These are phyloP conservation scores for Pyrenochaeta sp. DNA, from an alignment of 2,329 filamentous ascomycete species.

Conservation along the genomic window DNA sequence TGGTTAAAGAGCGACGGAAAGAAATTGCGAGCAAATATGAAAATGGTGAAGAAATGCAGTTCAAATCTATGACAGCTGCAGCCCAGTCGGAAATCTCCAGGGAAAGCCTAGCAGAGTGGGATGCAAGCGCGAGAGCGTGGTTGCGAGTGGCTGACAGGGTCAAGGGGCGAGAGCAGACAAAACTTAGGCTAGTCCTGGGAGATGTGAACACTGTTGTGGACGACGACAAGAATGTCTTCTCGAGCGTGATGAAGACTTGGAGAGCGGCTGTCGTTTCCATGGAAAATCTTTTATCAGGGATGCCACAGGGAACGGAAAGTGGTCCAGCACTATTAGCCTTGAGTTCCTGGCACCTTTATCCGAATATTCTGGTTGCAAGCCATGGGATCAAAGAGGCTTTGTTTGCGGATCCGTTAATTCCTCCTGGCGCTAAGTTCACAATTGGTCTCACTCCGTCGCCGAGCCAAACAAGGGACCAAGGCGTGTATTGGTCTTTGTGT, in stretches of 20 bases:
- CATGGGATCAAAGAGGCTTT: not conserved
- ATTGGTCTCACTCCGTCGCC: no score
- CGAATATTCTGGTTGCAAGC: slow-evolving; percentile 11
- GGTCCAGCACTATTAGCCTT: slow-evolving; percentile 15
- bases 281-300: slow-evolving; percentile 11
- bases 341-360: slow-evolving; percentile 25
- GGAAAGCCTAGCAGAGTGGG: slow-evolving; percentile 18
- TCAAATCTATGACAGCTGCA: slow-evolving; percentile 31
- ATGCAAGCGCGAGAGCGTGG: slow-evolving; percentile 22
- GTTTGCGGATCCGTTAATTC: not conserved
- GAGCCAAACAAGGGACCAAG: not conserved
- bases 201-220: slow-evolving; percentile 13
- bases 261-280: slow-evolving; percentile 7
- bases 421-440: not conserved
- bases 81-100: slow-evolving; percentile 6
- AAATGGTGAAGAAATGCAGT: slow-evolving; percentile 3
- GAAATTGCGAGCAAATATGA: slow-evolving; percentile 3
- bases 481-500: slow-evolving; percentile 8
- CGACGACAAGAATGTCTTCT: not conserved
- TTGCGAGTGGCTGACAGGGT: slow-evolving; percentile 15
- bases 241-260: slow-evolving; percentile 14
- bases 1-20: slow-evolving; percentile 27
- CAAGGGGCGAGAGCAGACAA: slow-evolving; percentile 7
- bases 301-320: slow-evolving; percentile 9
- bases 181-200: slow-evolving; percentile 19